phyloP scores from a whole-genome alignment of 2,329 filamentous ascomycete species.

The Thelonectria discophora region DNA sequence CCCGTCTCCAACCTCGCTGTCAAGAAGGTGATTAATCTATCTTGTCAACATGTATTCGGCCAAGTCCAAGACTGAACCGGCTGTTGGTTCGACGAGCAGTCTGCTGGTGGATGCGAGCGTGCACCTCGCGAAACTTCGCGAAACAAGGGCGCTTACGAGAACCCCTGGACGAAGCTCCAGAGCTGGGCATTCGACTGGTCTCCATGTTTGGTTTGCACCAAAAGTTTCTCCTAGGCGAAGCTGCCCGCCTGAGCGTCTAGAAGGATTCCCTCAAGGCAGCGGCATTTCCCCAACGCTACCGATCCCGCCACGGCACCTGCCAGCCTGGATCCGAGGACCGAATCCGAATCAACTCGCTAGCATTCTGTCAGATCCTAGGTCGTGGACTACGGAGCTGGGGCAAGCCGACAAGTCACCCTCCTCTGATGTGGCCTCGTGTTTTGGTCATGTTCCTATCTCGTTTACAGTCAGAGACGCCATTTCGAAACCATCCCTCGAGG shows the following conservation, averaged over 20 bases:
- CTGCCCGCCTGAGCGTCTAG: not conserved
- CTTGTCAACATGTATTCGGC: not conserved
- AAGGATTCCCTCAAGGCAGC: slow-evolving; percentile 10
- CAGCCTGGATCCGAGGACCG: slow-evolving; percentile 3
- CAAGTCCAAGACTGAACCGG: not conserved
- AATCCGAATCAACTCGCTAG: slow-evolving; percentile 5
- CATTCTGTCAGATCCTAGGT: slow-evolving; percentile 3
- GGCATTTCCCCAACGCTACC: not conserved
- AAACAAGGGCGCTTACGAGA: slow-evolving; percentile 29
- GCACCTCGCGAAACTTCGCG: slow-evolving; percentile 25
- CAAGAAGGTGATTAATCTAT: not conserved
- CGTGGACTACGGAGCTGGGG: slow-evolving; percentile 18
- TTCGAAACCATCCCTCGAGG: slow-evolving; percentile 29
- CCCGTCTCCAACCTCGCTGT: not conserved
- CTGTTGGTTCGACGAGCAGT: slow-evolving; percentile 1
- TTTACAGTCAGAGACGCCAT: slow-evolving; percentile 22
- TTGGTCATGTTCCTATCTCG: slow-evolving; percentile 28
- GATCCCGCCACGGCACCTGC: slow-evolving; percentile 8
- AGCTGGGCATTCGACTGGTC: not conserved
- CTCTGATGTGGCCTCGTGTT: slow-evolving; percentile 17
- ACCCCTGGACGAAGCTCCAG: slow-evolving; percentile 21
- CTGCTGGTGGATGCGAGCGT: not conserved
- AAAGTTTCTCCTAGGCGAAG: not conserved
- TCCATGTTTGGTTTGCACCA: not conserved
- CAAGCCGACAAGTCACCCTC: not conserved